These are phyloP conservation scores for Dichomitus squalens DNA, from an alignment of 1,284 basidiomycete species.

Conservation along the genomic window DNA sequence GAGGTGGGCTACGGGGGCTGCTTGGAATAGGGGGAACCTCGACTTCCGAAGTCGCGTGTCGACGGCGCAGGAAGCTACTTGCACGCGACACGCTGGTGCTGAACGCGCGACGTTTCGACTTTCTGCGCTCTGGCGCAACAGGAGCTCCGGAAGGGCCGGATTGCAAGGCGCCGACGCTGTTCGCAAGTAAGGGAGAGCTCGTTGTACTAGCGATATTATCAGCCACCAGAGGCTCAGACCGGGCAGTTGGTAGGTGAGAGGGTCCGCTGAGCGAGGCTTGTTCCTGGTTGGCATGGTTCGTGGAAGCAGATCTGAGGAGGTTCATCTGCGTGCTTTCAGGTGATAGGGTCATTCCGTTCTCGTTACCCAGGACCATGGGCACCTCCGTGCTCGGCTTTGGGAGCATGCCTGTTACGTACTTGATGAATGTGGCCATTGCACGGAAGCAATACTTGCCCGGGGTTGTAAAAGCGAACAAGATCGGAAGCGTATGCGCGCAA, in stretches of 20 bases:
- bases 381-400: constrained; percentile 9
- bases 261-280: neutral
- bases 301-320: neutral
- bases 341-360: constrained; percentile 10
- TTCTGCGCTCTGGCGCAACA: neutral
- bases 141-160: neutral
- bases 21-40: neutral
- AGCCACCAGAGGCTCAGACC: too few species aligned
- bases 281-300: neutral
- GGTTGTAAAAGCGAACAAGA: constrained; percentile 82
- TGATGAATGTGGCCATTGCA: constrained; percentile 69
- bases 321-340: constrained; percentile 13
- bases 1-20: neutral
- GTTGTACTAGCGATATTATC: too few species aligned
- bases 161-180: neutral
- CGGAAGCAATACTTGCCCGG: constrained; percentile 81
- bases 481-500: constrained; percentile 74
- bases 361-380: constrained; percentile 2
- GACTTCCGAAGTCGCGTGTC: neutral
- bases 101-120: constrained; percentile 21
- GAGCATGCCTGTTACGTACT: constrained; percentile 57
- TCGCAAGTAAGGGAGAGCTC: neutral
- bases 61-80: constrained; percentile 19
- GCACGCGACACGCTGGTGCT: constrained; percentile 27
- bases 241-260: too few species aligned